These are phyloP conservation scores for Chlorophyllum brunneum DNA, from an alignment of 768 basidiomycete genomes.

Conservation along the genomic window DNA sequence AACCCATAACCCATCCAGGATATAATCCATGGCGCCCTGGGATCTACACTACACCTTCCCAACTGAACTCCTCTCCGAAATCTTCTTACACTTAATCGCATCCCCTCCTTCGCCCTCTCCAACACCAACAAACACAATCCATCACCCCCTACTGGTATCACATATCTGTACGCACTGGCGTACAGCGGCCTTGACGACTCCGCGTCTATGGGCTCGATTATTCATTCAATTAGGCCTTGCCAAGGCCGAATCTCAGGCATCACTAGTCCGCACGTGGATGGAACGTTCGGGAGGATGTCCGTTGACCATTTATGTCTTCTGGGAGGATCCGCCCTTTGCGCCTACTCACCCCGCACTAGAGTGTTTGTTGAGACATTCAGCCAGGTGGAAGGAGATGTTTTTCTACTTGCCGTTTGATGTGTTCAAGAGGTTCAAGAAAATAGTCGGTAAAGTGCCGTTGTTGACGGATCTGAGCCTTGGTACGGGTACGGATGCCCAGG, in stretches of 20 bases:
- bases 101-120: constrained; percentile 20
- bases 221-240: constrained; percentile 26
- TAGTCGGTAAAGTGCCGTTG: constrained; percentile 25
- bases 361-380: constrained; percentile 25
- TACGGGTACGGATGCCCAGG: constrained; percentile 23
- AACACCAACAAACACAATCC: constrained; percentile 31
- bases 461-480: constrained; percentile 31
- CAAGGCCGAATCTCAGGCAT: constrained; percentile 18
- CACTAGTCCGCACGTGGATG: constrained; percentile 29
- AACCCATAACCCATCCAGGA: too few relatives aligned
- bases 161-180: constrained; percentile 38
- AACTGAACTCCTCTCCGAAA: constrained; percentile 37
- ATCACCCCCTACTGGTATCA: constrained; percentile 34
- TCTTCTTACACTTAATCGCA: constrained; percentile 36
- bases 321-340: constrained; percentile 28
- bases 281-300: constrained; percentile 28
- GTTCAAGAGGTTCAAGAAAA: constrained; percentile 24
- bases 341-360: constrained; percentile 27
- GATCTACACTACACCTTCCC: constrained; percentile 22
- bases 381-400: constrained; percentile 30
- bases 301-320: constrained; percentile 29
- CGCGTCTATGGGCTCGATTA: constrained; percentile 37
- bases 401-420: constrained; percentile 30
- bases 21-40: constrained; percentile 5
- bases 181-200: constrained; percentile 34